Base-by-base conservation (phyloP, 805 yeast species). In the Candida nanaspora region DNA sequence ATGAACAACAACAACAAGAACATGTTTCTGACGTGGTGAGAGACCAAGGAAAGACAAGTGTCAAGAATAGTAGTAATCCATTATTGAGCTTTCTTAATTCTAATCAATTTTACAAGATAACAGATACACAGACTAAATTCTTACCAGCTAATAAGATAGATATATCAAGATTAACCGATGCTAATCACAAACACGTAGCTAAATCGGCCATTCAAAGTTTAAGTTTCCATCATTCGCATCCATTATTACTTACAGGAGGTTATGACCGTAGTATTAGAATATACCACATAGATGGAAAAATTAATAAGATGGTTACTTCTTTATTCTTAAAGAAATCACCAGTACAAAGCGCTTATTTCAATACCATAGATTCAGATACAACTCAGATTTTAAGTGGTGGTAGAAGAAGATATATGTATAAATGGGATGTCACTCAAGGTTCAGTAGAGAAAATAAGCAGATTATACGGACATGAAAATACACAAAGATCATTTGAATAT, bases 231-330 rank as follows among this genome's bases (percentile, higher is more conserved):
- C 86, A 85, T 9, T 66, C 72, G 7, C 86, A 81, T 50, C 95
- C 98, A 32, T 66, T 93, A 25, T 65, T 91, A 35, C 64, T 93
- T 40, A 85, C 96, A 0, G 95, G 93, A 42, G 99, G 99, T 19
- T 89, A 82, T 57, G 99, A 93, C 60, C 73, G 86, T 49, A 83
- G 96, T 0, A 59, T 93, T 41, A 72, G 98, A 50, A 69, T 93
- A 13, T 93, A 81, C 59, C 95, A 91, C 55, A 77, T 89, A 38
- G 98, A 93, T 59, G 97, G 98, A 14, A 85, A 83, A 53, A 58
- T 63, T 43, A 93, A 93, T 57, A 78, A 77, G 44, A 64, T 91
- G 31, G 94, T 89, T 26, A 82, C 96, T 4, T 80, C 95, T 34
- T 65, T 91, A 46, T 86, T 82, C 60, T 68, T 93, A 41, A 75